Evolutionary conservation across 1,284 basidiomycete genomes (phyloP).

Genomic region (Rhizoctonia solani): DNA sequence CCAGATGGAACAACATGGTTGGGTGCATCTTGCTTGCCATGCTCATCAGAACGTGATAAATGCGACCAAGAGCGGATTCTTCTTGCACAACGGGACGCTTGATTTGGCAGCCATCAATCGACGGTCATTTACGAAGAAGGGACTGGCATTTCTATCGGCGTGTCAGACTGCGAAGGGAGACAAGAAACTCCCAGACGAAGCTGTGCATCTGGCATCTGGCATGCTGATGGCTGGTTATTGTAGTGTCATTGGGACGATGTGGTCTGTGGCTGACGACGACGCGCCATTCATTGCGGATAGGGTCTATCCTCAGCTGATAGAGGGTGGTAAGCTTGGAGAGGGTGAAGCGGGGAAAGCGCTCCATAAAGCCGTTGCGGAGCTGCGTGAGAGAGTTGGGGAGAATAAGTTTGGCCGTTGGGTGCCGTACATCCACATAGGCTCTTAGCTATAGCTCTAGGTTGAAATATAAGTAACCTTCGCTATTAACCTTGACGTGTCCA

Average conservation of each 20-base stretch:
- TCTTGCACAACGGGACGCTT: neutral
- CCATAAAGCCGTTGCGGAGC: neutral
- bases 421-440: neutral
- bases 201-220: neutral
- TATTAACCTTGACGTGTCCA: too few relatives aligned
- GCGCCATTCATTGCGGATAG: neutral
- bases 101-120: neutral
- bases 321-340: neutral
- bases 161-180: neutral
- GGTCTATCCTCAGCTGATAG: neutral
- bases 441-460: too few relatives aligned
- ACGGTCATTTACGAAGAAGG: neutral
- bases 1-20: neutral
- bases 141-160: neutral
- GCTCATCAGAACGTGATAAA: too few relatives aligned
- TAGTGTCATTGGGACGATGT: neutral
- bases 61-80: neutral
- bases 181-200: neutral
- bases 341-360: neutral
- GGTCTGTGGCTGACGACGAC: neutral
- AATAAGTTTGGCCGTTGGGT: neutral
- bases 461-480: too few relatives aligned
- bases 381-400: neutral
- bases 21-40: neutral
- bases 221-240: neutral